Evolutionary conservation across 192 early-diverging fungal species (phyloP).

Genomic region (Entomortierella beljakovae): DNA sequence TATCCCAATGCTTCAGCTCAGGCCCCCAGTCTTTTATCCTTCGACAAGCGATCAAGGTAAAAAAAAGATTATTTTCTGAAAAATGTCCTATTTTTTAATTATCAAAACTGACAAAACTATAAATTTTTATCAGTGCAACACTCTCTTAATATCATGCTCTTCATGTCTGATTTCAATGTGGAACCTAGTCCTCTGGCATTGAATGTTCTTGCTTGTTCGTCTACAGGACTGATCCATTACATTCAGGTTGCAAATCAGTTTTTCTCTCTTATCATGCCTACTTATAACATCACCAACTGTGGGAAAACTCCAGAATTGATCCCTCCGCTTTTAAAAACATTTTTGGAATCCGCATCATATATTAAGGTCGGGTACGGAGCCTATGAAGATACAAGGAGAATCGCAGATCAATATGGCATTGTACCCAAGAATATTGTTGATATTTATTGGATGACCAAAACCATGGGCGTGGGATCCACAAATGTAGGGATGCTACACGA

Average conservation of each 20-base stretch:
- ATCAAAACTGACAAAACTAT: neutral
- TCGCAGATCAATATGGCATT: constrained; percentile 48
- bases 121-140: constrained; percentile 17
- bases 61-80: neutral
- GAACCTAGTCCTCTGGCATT: constrained; percentile 38
- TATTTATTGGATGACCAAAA: constrained; percentile 50
- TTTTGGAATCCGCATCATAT: constrained; percentile 33
- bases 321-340: constrained; percentile 45
- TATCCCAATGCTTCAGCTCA: constrained; percentile 45
- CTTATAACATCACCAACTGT: constrained; percentile 37
- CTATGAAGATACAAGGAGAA: constrained; percentile 33
- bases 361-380: constrained; percentile 44
- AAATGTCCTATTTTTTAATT: neutral
- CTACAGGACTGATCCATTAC: constrained; percentile 47
- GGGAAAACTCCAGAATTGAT: constrained; percentile 40
- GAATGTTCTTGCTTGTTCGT: constrained; percentile 42
- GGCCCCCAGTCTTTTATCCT: constrained; percentile 40
- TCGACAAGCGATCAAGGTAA: constrained; percentile 39
- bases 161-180: constrained; percentile 52
- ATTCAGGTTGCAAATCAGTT: constrained; percentile 47
- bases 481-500: constrained; percentile 44
- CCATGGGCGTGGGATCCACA: constrained; percentile 39
- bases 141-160: constrained; percentile 38
- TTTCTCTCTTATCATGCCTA: constrained; percentile 38
- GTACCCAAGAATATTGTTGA: constrained; percentile 34